Percentiles rank a stretch among this genome's conserved stretches.
phyloP scores from a whole-genome alignment of 495 filamentous ascomycete species.

The Talaromyces thailandensis region DNA sequence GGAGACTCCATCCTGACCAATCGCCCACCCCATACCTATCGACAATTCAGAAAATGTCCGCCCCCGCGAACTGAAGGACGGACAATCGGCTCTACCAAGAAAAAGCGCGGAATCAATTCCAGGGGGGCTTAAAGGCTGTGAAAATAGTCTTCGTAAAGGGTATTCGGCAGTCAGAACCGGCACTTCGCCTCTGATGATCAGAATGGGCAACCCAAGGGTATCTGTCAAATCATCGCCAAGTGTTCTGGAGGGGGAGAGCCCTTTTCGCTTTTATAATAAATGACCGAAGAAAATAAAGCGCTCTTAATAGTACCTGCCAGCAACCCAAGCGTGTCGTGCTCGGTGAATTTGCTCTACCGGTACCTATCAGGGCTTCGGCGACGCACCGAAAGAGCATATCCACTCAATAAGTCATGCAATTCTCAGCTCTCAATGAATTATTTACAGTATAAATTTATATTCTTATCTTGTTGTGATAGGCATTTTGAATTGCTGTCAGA shows the following conservation, averaged over 20 bases:
- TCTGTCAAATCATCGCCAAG: not conserved
- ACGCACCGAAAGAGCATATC: not conserved
- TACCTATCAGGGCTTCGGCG: not conserved
- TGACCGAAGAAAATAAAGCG: not conserved
- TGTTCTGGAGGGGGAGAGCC: not conserved
- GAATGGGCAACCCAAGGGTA: not conserved
- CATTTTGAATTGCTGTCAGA: not conserved
- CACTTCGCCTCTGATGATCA: not conserved
- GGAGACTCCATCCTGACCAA: not conserved
- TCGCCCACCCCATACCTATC: not conserved
- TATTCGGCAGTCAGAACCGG: not conserved
- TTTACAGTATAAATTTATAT: too few relatives aligned
- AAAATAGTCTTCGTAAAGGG: not conserved
- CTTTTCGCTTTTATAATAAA: not conserved
- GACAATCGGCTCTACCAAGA: not conserved
- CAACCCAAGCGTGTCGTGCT: not conserved
- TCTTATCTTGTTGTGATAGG: too few relatives aligned
- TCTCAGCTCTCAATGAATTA: not conserved
- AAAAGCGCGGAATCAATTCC: constrained; percentile 2
- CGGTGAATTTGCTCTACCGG: not conserved
- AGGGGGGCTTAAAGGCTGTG: not conserved
- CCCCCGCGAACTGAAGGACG: not conserved
- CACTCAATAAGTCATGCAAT: not conserved
- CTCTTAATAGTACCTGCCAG: not conserved
- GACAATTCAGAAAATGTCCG: not conserved